Conservation (phyloP, 257 asterid species). For the Fraxinus excelsior region DNA sequence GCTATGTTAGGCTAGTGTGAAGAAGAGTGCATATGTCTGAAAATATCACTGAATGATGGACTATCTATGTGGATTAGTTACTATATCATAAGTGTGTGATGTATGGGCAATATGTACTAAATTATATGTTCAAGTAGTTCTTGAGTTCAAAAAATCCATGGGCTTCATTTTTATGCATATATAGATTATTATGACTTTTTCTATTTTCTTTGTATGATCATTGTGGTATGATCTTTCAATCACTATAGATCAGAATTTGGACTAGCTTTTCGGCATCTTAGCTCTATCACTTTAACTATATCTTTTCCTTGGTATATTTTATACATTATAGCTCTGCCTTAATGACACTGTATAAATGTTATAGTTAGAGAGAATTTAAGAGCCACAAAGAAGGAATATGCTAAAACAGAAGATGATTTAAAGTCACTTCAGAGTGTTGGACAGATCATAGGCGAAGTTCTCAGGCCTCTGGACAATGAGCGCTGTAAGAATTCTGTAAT, state of each 20-base stretch:
- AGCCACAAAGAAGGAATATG: conserved; percentile 77
- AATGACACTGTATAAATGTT: background rate
- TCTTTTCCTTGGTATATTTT: background rate
- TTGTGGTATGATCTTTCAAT: background rate
- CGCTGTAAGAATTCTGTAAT: conserved; percentile 59
- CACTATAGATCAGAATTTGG: background rate
- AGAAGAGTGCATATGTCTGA: background rate
- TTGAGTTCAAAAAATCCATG: background rate
- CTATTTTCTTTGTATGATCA: background rate
- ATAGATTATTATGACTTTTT: background rate
- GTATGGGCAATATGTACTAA: background rate
- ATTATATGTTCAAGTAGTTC: background rate
- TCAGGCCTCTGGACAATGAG: conserved; percentile 90
- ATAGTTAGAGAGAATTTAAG: conserved; percentile 74
- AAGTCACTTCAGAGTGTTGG: conserved; percentile 99
- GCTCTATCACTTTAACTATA: background rate
- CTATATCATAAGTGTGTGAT: background rate
- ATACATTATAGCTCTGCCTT: background rate
- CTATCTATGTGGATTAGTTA: background rate
- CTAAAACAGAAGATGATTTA: conserved; percentile 93
- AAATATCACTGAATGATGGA: background rate
- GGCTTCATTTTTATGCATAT: background rate
- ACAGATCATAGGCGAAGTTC: conserved; percentile 98
- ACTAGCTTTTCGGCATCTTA: background rate
- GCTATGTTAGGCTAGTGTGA: background rate